Evolutionary conservation across 805 yeast genomes (phyloP).

Genomic region (Metschnikowia lochheadii): DNA sequence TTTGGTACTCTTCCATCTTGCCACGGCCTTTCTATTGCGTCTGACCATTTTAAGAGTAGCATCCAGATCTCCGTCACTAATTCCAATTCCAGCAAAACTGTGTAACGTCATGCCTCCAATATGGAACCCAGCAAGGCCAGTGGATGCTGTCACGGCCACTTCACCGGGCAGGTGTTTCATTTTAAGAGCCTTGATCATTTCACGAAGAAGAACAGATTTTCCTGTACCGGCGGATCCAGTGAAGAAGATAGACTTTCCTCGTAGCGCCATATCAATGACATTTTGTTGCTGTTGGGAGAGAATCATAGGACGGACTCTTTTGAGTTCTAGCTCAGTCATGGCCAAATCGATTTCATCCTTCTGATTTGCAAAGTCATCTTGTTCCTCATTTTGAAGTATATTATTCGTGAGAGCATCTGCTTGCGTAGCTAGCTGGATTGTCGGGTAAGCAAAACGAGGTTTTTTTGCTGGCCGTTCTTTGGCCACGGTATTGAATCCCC

Average conservation of each 20-base stretch:
- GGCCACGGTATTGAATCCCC: constrained; percentile 7
- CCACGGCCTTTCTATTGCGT: constrained; percentile 38
- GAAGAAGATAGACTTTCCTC: constrained; percentile 56
- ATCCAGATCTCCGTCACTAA: constrained; percentile 54
- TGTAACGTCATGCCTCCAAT: constrained; percentile 90
- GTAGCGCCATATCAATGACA: constrained; percentile 59
- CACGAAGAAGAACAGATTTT: constrained; percentile 64
- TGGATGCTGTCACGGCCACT: constrained; percentile 90
- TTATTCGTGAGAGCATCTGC: neutral
- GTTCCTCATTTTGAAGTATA: too few relatives aligned
- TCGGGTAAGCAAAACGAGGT: constrained; percentile 13
- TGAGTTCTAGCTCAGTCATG: constrained; percentile 8
- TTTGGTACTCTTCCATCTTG: constrained; percentile 62
- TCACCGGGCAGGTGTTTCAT: constrained; percentile 36
- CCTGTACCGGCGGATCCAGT: constrained; percentile 91
- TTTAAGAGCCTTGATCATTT: constrained; percentile 46
- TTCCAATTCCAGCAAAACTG: constrained; percentile 79
- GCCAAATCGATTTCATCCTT: too few relatives aligned
- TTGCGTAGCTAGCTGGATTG: constrained; percentile 30
- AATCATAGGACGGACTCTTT: constrained; percentile 34
- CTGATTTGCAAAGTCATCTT: too few relatives aligned
- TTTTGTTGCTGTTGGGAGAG: constrained; percentile 56
- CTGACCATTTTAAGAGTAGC: constrained; percentile 47
- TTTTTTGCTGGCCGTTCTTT: neutral
- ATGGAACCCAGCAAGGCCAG: constrained; percentile 93